Conservation (phyloP, 2,329 filamentous ascomycete genomes). For the Alternaria burnsii region DNA sequence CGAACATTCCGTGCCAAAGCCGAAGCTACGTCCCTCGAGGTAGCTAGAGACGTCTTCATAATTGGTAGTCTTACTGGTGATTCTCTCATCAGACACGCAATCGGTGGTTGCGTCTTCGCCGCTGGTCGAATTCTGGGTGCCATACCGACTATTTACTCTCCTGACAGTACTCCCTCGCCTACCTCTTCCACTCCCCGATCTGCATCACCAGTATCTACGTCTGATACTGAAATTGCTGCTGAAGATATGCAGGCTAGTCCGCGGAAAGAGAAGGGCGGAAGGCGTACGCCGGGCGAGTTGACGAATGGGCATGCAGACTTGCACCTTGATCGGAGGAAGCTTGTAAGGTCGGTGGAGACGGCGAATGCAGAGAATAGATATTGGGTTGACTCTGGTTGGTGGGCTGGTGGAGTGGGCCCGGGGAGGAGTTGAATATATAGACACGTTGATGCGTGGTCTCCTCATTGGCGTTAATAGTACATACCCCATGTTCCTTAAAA, state of each 20-base stretch:
- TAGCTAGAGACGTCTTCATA: slow-evolving; percentile 63
- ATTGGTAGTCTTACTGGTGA: slow-evolving; percentile 69
- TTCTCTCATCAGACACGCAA: slow-evolving; percentile 67
- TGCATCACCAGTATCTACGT: slow-evolving; percentile 27
- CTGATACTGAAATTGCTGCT: slow-evolving; percentile 20
- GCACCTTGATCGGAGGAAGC: slow-evolving; percentile 48
- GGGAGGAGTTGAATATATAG: background rate
- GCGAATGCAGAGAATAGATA: slow-evolving; percentile 39
- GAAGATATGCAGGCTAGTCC: slow-evolving; percentile 15
- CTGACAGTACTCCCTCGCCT: slow-evolving; percentile 21
- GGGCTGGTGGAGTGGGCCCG: slow-evolving; percentile 44
- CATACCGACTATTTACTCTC: slow-evolving; percentile 32
- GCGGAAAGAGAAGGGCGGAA: slow-evolving; percentile 13
- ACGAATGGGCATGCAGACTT: slow-evolving; percentile 52
- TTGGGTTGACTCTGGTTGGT: slow-evolving; percentile 49
- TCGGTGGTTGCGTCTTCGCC: slow-evolving; percentile 66
- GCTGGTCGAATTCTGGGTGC: slow-evolving; percentile 59
- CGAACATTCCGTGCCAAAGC: slow-evolving; percentile 64
- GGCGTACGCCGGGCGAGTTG: slow-evolving; percentile 30
- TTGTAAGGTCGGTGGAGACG: slow-evolving; percentile 40
- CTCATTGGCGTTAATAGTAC: background rate
- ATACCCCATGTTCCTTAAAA: background rate
- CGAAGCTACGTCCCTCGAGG: slow-evolving; percentile 59
- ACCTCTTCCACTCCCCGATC: slow-evolving; percentile 33
- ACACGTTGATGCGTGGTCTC: background rate